Evolutionary conservation across 2,329 filamentous ascomycete genomes (phyloP).

Genomic region (Trichoderma sp.): DNA sequence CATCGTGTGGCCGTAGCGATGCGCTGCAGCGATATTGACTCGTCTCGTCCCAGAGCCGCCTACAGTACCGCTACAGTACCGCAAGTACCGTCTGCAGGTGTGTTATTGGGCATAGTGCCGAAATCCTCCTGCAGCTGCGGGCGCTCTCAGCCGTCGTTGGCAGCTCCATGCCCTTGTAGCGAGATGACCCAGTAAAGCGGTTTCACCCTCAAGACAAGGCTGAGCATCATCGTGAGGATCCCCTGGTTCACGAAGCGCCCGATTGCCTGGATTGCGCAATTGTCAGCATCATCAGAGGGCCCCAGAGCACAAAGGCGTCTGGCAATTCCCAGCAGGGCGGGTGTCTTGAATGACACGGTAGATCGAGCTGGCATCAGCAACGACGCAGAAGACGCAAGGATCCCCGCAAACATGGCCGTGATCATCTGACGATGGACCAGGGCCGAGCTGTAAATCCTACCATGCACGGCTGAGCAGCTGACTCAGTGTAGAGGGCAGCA

Average conservation of each 20-base stretch:
- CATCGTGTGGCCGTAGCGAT: conserved; percentile 8
- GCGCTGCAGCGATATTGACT: neutral
- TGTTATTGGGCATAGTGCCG: neutral
- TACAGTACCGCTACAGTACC: neutral
- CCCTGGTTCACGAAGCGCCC: conserved; percentile 1
- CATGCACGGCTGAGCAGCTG: conserved; percentile 24
- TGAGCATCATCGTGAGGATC: neutral
- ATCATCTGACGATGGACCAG: conserved; percentile 26
- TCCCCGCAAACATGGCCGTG: conserved; percentile 23
- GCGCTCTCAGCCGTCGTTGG: conserved; percentile 3
- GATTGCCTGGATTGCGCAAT: neutral
- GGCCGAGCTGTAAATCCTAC: conserved; percentile 22
- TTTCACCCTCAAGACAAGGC: conserved; percentile 12
- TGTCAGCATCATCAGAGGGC: neutral
- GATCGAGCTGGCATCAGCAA: conserved; percentile 10
- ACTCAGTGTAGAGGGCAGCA: conserved; percentile 18
- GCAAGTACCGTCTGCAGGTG: neutral
- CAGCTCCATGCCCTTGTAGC: neutral
- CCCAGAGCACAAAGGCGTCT: neutral
- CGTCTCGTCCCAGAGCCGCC: neutral
- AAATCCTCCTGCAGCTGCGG: conserved; percentile 21
- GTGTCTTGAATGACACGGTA: neutral
- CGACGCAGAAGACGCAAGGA: conserved; percentile 13
- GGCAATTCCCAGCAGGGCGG: conserved; percentile 8
- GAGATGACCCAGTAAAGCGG: neutral